Percentiles rank a stretch among this genome's conserved stretches.
These are phyloP conservation scores for Chlorella sp. DNA, from an alignment of 139 green algal genomes.

Conservation along the genomic window DNA sequence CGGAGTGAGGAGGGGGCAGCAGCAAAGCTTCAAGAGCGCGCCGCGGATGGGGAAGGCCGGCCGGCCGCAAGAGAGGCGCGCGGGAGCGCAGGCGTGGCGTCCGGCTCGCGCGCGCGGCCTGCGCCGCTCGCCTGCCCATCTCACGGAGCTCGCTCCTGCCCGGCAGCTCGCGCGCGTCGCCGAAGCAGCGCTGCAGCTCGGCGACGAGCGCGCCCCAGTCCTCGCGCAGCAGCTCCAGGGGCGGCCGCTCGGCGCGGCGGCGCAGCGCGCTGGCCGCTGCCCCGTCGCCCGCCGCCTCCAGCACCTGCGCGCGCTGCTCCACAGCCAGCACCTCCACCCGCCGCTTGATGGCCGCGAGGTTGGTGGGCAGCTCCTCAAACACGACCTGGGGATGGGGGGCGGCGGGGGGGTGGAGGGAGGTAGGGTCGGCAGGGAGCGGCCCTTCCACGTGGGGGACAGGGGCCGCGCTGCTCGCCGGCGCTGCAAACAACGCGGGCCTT, in stretches of 20 bases:
- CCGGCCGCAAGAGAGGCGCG: no score
- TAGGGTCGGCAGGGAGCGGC: no score
- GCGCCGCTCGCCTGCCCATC: slow-evolving; percentile 18
- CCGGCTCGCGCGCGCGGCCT: neutral
- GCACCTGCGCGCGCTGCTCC: neutral
- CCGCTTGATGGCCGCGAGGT: slow-evolving; percentile 59
- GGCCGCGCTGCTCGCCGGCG: no score
- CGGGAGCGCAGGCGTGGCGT: neutral
- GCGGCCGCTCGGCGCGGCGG: slow-evolving; percentile 17
- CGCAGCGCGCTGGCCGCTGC: slow-evolving; percentile 12
- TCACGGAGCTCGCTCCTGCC: slow-evolving; percentile 35
- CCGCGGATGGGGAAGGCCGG: neutral
- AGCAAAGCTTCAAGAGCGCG: neutral
- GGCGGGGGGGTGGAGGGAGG: no score
- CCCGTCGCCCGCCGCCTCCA: slow-evolving; percentile 32
- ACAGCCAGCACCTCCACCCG: slow-evolving; percentile 30
- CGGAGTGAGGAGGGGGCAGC: neutral
- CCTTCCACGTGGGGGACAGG: no score
- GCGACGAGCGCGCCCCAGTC: slow-evolving; percentile 43
- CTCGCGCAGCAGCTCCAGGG: slow-evolving; percentile 38
- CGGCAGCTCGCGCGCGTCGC: slow-evolving; percentile 34
- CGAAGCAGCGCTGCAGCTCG: slow-evolving; percentile 53
- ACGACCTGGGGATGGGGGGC: no score
- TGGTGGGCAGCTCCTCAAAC: slow-evolving; percentile 60
- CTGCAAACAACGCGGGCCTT: no score